Evolutionary conservation across 140 eudicot genomes (phyloP).

Genomic region (Cichorium intybus): DNA sequence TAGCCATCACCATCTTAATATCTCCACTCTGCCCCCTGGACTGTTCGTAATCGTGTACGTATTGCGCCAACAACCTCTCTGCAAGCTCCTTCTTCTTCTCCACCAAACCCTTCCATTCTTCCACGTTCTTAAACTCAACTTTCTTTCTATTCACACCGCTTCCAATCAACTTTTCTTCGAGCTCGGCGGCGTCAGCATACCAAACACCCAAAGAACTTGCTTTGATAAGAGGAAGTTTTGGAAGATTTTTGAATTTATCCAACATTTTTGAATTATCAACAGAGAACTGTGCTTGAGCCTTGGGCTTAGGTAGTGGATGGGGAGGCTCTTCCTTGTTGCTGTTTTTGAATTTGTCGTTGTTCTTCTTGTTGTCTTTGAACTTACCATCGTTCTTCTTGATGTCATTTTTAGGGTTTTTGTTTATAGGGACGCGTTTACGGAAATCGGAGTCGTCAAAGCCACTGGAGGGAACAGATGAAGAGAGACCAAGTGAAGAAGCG

Average conservation of each 20-base stretch:
- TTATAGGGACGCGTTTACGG: constrained; percentile 51
- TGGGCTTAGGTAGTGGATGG: constrained; percentile 28
- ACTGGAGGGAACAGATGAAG: constrained; percentile 52
- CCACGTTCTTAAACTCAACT: constrained; percentile 40
- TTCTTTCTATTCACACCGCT: constrained; percentile 41
- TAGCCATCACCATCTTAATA: constrained; percentile 86
- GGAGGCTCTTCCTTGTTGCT: background rate
- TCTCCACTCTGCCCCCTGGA: constrained; percentile 89
- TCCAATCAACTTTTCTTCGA: constrained; percentile 68
- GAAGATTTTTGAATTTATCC: constrained; percentile 55
- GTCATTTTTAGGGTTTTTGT: constrained; percentile 4
- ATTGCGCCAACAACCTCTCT: constrained; percentile 84
- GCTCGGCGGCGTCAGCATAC: constrained; percentile 65
- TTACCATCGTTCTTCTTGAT: background rate
- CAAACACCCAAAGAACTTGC: constrained; percentile 61
- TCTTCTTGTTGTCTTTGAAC: constrained; percentile 4
- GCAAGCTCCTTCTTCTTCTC: constrained; percentile 76
- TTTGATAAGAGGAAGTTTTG: constrained; percentile 82
- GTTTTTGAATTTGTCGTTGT: constrained; percentile 11
- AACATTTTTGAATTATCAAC: constrained; percentile 13
- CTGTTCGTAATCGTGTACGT: constrained; percentile 54
- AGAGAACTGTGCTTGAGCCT: constrained; percentile 22
- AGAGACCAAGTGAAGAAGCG: constrained; percentile 84
- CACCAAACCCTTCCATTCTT: constrained; percentile 82
- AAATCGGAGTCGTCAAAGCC: constrained; percentile 81